Evolutionary conservation across 805 yeast genomes (phyloP).

Genomic region (Suhomyces kilbournensis): DNA sequence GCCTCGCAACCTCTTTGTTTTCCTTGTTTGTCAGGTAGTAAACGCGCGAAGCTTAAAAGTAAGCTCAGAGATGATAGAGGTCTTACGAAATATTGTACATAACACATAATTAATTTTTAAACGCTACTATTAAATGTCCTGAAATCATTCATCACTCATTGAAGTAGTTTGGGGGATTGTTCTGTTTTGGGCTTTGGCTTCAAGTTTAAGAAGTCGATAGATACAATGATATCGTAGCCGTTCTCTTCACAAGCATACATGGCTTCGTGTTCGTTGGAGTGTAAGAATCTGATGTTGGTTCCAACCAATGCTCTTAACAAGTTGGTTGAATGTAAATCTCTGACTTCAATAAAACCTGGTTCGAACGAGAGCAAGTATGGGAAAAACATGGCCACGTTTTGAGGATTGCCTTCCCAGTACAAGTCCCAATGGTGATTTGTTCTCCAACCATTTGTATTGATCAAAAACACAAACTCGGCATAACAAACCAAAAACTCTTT

Average conservation of each 20-base stretch:
- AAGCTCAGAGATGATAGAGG: not conserved
- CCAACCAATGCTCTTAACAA: conserved; percentile 86
- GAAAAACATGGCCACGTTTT: conserved; percentile 86
- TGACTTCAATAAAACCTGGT: conserved; percentile 82
- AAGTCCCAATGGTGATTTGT: conserved; percentile 90
- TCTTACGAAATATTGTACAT: not conserved
- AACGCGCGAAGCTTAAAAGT: not conserved
- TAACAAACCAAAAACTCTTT: conserved; percentile 80
- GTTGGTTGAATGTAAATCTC: conserved; percentile 86
- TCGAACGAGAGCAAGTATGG: conserved; percentile 93
- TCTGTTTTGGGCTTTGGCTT: conserved; percentile 39
- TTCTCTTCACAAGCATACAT: conserved; percentile 87
- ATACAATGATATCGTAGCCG: conserved; percentile 90
- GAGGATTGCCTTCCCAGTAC: conserved; percentile 96
- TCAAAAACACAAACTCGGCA: conserved; percentile 91
- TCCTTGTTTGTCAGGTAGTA: not conserved
- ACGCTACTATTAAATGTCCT: not conserved
- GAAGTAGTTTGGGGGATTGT: not conserved
- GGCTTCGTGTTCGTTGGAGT: conserved; percentile 89
- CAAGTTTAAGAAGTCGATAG: conserved; percentile 80
- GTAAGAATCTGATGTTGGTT: conserved; percentile 84
- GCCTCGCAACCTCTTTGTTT: not conserved
- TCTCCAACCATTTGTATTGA: conserved; percentile 95
- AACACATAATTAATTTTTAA: not conserved
- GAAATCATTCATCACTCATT: not conserved